Evolutionary conservation across 2,329 filamentous ascomycete species (phyloP), one percentile per base, ranked within the genome.

Genomic region (Periconia digitata): DNA sequence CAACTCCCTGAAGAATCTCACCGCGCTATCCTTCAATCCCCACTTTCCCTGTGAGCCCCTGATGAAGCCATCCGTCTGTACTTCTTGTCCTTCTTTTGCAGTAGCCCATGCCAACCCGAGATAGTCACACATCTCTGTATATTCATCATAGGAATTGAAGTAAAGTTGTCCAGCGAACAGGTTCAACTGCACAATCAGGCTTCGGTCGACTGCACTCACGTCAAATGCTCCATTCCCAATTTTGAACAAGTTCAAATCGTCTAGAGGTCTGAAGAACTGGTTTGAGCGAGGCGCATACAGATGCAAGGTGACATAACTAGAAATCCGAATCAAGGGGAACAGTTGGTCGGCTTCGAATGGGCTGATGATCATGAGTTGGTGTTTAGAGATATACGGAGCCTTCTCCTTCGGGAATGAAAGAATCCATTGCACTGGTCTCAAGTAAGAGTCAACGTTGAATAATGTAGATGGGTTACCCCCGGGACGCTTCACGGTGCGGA

Each of bases 121-220:
- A 35, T 76, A 77, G 1, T 71, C 61, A 50, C 83, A 85, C 0
- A 79, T 60, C 1, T 71, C 62, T 0, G 63, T 53, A 51, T 89
- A 90, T 44, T 87, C 79, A 0, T 69, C 49, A 37, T 75, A 80
- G 0, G 73, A 76, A 0, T 62, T 64, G 8, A 89, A 72, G 55
- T 89, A 90, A 0, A 89, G 73, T 46, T 87, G 84, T 0, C 86
- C 87, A 0, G 87, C 74, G 46, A 90, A 89, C 0, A 90, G 67
- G 37, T 86, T 85, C 0, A 90, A 74, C 47, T 82, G 74, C 0
- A 74, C 67, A 0, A 70, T 63, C 0, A 80, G 58, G 0, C 46
- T 60, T 8, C 56, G 62, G 12, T 54, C 59, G 3, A 64, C 46
- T 7, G 22, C 27, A 2, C 6, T 12, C 1, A 49, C 21, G 0